A percentile compares a stretch with the other conserved stretches of the same genome.
Conservation (phyloP, 2,329 filamentous ascomycete genomes). For the Clarireedia hainanense region DNA sequence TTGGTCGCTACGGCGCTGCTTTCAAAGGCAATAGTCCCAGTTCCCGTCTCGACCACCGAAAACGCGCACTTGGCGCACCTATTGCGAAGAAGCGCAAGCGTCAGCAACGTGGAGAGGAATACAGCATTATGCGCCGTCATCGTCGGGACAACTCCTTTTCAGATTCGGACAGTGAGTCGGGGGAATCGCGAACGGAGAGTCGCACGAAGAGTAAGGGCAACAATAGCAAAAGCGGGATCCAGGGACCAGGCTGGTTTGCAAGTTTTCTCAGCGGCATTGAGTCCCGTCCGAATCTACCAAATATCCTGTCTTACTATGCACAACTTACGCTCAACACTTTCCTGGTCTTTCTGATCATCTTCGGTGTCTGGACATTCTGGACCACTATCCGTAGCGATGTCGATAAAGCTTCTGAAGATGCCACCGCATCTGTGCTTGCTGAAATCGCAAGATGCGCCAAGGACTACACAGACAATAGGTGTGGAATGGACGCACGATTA, state of each 20-base stretch:
- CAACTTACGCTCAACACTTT: constrained; percentile 47
- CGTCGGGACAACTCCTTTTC: constrained; percentile 31
- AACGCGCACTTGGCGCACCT: constrained; percentile 38
- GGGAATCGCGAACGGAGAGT: constrained; percentile 27
- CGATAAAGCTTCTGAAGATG: constrained; percentile 45
- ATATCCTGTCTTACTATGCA: constrained; percentile 58
- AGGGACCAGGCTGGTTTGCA: constrained; percentile 32
- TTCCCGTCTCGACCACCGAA: constrained; percentile 41
- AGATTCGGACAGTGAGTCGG: constrained; percentile 30
- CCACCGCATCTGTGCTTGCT: constrained; percentile 59
- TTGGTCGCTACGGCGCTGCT: constrained; percentile 37
- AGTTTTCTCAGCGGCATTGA: constrained; percentile 55
- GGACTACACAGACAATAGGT: constrained; percentile 70
- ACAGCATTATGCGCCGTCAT: constrained; percentile 27
- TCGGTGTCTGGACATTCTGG: constrained; percentile 26
- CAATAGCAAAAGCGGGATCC: constrained; percentile 27
- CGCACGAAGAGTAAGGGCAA: constrained; percentile 28
- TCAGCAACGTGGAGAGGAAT: constrained; percentile 23
- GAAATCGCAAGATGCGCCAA: constrained; percentile 75
- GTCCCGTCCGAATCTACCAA: constrained; percentile 55
- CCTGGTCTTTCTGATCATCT: constrained; percentile 38
- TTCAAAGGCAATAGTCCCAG: constrained; percentile 41
- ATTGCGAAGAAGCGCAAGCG: constrained; percentile 40
- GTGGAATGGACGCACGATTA: constrained; percentile 54
- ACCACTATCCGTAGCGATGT: constrained; percentile 26